Evolutionary conservation across 306 rosid genomes (phyloP), one percentile per base, ranked within the genome.

Genomic region (Cucumis sativus): DNA sequence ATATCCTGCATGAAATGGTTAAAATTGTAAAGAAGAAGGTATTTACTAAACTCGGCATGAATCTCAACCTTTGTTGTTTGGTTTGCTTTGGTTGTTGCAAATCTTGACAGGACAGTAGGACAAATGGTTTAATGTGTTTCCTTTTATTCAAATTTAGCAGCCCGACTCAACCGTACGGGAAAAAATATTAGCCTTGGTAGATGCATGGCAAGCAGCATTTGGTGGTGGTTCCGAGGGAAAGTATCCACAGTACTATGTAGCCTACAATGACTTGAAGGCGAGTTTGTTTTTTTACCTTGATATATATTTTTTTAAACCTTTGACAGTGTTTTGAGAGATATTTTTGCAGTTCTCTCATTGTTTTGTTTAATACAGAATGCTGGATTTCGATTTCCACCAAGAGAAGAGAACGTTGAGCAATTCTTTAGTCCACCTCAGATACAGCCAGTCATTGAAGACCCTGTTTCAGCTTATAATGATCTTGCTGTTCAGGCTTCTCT

Each of bases 21-120:
- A 92, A 91, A 88, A 92, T 92, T 70, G 99, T 91, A 45, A 92
- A 89, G 92, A 95, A 95, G 87, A 92, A 89, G 99, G 99, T 95
- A 80, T 6, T 7, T 58, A 20, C 39, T 40, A 39, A 56, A 14
- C 54, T 75, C 10, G 30, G 30, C 47, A 18, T 10, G 45, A 73
- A 73, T 73, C 77, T 51, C 37, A 17, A 10, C 56, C 7, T 25
- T 8, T 71, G 57, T 70, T 51, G 41, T 51, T 51, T 72, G 41
- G 60, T 49, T 28, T 14, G 30, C 3, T 28, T 28, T 14, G 37
- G 39, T 13, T 8, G 21, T 49, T 3, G 25, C 20, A 69, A 69
- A 69, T 45, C 76, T 51, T 6, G 39, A 69, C 37, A 23, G 58
- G 33, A 47, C 14, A 49, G 37, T 15, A 13, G 62, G 62, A 52